phyloP scores from a whole-genome alignment of 1,284 basidiomycete genomes.

The Apiotrichum mycotoxinovorans region DNA sequence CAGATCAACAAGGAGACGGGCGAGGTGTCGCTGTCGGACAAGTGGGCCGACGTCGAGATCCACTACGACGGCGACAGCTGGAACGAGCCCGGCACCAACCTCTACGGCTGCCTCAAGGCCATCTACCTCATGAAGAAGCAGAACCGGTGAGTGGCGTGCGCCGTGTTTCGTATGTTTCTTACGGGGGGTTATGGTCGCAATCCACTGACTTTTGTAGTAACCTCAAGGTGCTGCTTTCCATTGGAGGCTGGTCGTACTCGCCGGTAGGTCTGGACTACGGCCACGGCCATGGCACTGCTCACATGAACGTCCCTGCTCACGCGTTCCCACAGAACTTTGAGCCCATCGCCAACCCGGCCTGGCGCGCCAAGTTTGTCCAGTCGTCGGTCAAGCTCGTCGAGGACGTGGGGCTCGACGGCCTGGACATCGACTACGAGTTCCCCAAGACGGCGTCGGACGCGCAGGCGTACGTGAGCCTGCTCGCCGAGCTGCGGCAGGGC shows the following conservation, averaged over 20 bases:
- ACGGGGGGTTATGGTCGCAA: too few relatives aligned
- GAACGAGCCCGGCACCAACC: slow-evolving; percentile 75
- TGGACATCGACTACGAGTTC: slow-evolving; percentile 54
- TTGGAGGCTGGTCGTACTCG: slow-evolving; percentile 87
- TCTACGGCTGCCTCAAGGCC: slow-evolving; percentile 85
- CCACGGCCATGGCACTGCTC: too few relatives aligned
- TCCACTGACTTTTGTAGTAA: slow-evolving; percentile 59
- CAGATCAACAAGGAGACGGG: slow-evolving; percentile 69
- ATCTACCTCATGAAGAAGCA: slow-evolving; percentile 74
- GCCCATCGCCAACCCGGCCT: slow-evolving; percentile 57
- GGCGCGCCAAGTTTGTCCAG: slow-evolving; percentile 65
- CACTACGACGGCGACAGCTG: slow-evolving; percentile 71
- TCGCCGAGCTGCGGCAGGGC: slow-evolving; percentile 50
- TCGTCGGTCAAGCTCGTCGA: slow-evolving; percentile 70
- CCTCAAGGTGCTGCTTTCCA: slow-evolving; percentile 70
- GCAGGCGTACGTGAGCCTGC: slow-evolving; percentile 52
- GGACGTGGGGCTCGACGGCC: slow-evolving; percentile 82
- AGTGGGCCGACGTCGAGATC: slow-evolving; percentile 76
- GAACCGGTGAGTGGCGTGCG: slow-evolving; percentile 61
- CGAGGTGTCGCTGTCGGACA: slow-evolving; percentile 66
- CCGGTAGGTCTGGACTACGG: slow-evolving; percentile 52
- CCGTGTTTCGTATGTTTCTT: too few relatives aligned
- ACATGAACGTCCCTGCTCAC: too few relatives aligned
- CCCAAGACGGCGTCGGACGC: slow-evolving; percentile 53
- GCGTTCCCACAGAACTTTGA: slow-evolving; percentile 51